Base-by-base conservation (phyloP, 768 basidiomycete genomes). In the Serendipita sp. region DNA sequence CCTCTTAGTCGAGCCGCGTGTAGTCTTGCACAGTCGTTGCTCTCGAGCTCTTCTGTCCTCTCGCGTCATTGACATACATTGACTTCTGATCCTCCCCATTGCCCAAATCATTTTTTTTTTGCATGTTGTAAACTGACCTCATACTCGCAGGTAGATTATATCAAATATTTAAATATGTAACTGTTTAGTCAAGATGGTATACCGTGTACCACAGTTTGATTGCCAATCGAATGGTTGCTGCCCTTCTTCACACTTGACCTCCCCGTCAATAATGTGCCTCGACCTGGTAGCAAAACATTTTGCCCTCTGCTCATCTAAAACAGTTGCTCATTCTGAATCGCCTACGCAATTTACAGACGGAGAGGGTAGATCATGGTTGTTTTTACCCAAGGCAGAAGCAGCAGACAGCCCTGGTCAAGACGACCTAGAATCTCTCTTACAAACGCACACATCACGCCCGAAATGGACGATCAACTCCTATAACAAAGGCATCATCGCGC, bases 1-100 rank as follows among this genome's bases (percentile, higher is more conserved):
- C 88, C 88, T 90, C 88, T 89, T 89, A 89, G 88, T 88, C 84
- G 86, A 90, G 81, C 72, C 83, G 65, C 41, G 35, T 15, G 38
- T 24, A 37, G 53, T 41, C 16, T 65, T 60, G n/a, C 28, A 30
- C 53, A 45, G 65, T 60, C 32, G 37, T 13, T 58, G 41, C 41
- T 34, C 44, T 58, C 38, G 54, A 38, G 68, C 64, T 47, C 72
- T 71, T 69, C 70, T 67, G 71, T 75, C 71, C 70, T 74, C 75
- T 76, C 75, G 80, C 74, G 75, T 83, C 81, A 83, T 81, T 89
- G 88, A 88, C 88, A 89, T 90, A 73, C 83, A 41, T 84, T 83
- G 77, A 76, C 76, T 73, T 72, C 79, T 79, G 80, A 82, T 76
- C 69, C 65, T 66, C 67, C 48, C 10, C 46, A 7, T 13, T 13